phyloP scores from a whole-genome alignment of 352 stramenopile genomes.

The Phytopythium mirpurense region DNA sequence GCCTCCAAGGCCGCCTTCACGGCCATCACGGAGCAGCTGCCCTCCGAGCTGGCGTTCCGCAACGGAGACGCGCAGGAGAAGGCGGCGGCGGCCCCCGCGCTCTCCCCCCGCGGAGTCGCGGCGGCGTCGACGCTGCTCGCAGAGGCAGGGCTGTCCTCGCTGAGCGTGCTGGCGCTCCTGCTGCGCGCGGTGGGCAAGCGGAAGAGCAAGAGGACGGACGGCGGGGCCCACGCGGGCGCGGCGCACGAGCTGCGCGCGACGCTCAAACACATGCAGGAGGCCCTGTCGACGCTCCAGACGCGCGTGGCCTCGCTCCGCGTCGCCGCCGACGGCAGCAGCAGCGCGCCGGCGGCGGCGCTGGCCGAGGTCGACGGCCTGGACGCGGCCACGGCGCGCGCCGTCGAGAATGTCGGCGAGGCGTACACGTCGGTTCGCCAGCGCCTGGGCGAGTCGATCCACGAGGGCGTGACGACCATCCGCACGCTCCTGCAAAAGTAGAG shows the following conservation, averaged over 20 bases:
- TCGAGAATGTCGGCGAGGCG: slow-evolving; percentile 29
- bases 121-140: slow-evolving; percentile 43
- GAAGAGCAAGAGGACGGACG: slow-evolving; percentile 65
- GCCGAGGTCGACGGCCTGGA: slow-evolving; percentile 7
- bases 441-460: slow-evolving; percentile 26
- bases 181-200: slow-evolving; percentile 48
- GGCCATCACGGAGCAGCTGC: slow-evolving; percentile 19
- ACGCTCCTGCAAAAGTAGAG: slow-evolving; percentile 39
- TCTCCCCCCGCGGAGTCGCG: slow-evolving; percentile 53
- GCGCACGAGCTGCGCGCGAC: slow-evolving; percentile 35
- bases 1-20: slow-evolving; percentile 27
- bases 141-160: slow-evolving; percentile 53
- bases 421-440: slow-evolving; percentile 30
- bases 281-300: slow-evolving; percentile 27
- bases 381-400: slow-evolving; percentile 19
- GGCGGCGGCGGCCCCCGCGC: slow-evolving; percentile 5
- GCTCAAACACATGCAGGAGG: slow-evolving; percentile 62
- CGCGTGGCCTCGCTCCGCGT: slow-evolving; percentile 31
- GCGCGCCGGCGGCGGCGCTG: background rate
- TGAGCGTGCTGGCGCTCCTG: slow-evolving; percentile 38
- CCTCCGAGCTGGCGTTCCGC: slow-evolving; percentile 13
- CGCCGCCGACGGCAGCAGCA: background rate
- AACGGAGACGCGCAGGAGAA: background rate
- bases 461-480: slow-evolving; percentile 28
- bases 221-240: slow-evolving; percentile 15